These are phyloP conservation scores for Amylocystis lapponica DNA, from an alignment of 768 basidiomycete genomes.

Conservation along the genomic window DNA sequence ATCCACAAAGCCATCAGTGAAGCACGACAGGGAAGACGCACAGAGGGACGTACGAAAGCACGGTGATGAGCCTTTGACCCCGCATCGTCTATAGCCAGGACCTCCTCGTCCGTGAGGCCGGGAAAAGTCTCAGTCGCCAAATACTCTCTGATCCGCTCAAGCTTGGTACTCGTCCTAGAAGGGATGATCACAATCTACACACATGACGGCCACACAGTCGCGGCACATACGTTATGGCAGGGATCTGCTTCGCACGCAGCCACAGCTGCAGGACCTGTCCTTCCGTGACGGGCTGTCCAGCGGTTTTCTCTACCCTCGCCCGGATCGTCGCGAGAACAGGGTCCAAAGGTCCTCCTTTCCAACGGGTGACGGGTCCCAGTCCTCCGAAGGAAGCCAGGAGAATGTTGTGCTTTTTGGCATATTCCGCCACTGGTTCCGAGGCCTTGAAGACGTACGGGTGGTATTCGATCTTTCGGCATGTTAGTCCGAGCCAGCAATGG, in stretches of 20 bases:
- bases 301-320: constrained; percentile 15
- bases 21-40: no score
- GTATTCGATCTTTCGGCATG: constrained; percentile 36
- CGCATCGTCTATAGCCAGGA: constrained; percentile 21
- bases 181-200: neutral
- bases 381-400: constrained; percentile 36
- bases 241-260: constrained; percentile 26
- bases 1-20: neutral
- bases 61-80: constrained; percentile 26
- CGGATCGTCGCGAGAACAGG: constrained; percentile 30
- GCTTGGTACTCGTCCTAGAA: constrained; percentile 34
- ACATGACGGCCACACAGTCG: neutral
- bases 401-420: constrained; percentile 33
- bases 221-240: constrained; percentile 27
- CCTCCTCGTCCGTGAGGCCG: constrained; percentile 22
- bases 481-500: neutral
- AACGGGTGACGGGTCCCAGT: constrained; percentile 31
- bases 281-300: constrained; percentile 19
- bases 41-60: constrained; percentile 19
- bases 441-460: constrained; percentile 48
- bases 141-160: constrained; percentile 42
- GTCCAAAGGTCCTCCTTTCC: constrained; percentile 34
- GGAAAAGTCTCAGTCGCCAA: constrained; percentile 38
- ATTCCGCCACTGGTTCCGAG: constrained; percentile 29
- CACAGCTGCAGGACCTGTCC: constrained; percentile 28